Evolutionary conservation across 2,329 filamentous ascomycete species (phyloP), one percentile per base, ranked within the genome.

Genomic region (Clarireedia monteithiana): DNA sequence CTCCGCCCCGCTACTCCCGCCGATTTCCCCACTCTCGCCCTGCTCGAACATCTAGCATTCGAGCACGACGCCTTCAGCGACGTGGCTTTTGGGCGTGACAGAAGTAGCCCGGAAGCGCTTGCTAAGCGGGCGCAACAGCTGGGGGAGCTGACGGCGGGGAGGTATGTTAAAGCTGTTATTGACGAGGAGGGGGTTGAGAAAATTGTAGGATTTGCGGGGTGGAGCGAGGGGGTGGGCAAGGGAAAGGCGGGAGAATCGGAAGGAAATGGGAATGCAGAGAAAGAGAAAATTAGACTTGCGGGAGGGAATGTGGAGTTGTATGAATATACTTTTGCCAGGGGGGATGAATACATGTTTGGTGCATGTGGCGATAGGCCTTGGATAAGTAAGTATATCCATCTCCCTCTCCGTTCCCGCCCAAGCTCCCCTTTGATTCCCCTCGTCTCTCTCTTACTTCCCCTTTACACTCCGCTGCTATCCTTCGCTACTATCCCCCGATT

Each of bases 271-370:
- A 48, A 20, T 42, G 42, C 45, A 20, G 48, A 38, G 6, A 40
- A 55, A 24, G 58, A 57, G 20, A 30, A 24, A 5, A 45, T 48
- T 14, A 63, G 58, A 58, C 61, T 61, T 1, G 46, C 51, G 1
- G 58, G 61, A 17, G 60, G 60, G 24, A 65, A 66, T 61, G 20
- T 58, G 12, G 60, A 58, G 39, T 61, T 68, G 47, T 66, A 59
- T 45, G 55, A 59, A 27, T 64, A 68, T 59, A 47, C 60, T 9
- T 64, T 67, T 49, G 17, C 63, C 2, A 46, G 20, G 9, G 60
- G 52, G 1, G 65, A 67, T 63, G 46, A 60, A 44, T 44, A 55
- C 54, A 67, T 67, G 61, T 6, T 48, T 36, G 20, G 23, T 5
- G 59, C 52, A 40, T 60, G 58, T 17, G 50, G 50, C 5, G 60